A percentile compares a stretch with the other conserved stretches of the same genome.
phyloP scores from a whole-genome alignment of 2,329 filamentous ascomycete genomes.

The Fusarium redolens region DNA sequence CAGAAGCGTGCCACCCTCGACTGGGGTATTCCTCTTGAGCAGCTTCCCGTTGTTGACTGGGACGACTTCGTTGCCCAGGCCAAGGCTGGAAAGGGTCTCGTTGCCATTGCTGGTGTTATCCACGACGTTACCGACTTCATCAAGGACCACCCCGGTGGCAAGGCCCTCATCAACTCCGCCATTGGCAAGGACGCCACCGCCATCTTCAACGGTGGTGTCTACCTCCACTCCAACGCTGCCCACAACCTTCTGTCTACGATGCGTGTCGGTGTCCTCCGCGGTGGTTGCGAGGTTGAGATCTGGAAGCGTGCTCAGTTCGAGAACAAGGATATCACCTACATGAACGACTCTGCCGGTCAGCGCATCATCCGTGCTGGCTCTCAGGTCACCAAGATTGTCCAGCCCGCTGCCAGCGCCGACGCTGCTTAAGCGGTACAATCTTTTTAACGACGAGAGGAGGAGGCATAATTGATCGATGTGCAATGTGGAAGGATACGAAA shows the following conservation, averaged over 20 bases:
- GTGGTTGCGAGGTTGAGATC: slow-evolving; percentile 90
- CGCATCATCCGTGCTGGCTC: slow-evolving; percentile 86
- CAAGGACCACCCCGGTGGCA: slow-evolving; percentile 90
- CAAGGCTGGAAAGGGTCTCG: slow-evolving; percentile 79
- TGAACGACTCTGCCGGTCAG: slow-evolving; percentile 83
- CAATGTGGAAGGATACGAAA: slow-evolving; percentile 13
- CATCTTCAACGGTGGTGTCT: slow-evolving; percentile 92
- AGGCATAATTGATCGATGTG: slow-evolving; percentile 34
- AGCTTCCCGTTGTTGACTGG: slow-evolving; percentile 87
- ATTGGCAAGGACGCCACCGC: slow-evolving; percentile 90
- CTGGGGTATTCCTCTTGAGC: slow-evolving; percentile 87
- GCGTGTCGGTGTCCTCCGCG: slow-evolving; percentile 86
- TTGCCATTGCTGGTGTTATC: slow-evolving; percentile 85
- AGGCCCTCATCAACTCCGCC: slow-evolving; percentile 83
- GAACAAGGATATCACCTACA: slow-evolving; percentile 83
- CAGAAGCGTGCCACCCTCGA: slow-evolving; percentile 84
- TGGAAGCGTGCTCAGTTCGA: slow-evolving; percentile 89
- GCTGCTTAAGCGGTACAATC: slow-evolving; percentile 68
- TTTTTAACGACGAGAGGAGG: slow-evolving; percentile 32
- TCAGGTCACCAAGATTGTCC: slow-evolving; percentile 85
- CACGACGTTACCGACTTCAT: slow-evolving; percentile 88
- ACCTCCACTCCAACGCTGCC: slow-evolving; percentile 89
- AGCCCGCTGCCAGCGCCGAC: slow-evolving; percentile 84
- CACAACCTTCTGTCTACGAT: slow-evolving; percentile 91
- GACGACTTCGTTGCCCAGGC: slow-evolving; percentile 84